Conservation (phyloP, 495 filamentous ascomycete species). For the Xylaria grammica region DNA sequence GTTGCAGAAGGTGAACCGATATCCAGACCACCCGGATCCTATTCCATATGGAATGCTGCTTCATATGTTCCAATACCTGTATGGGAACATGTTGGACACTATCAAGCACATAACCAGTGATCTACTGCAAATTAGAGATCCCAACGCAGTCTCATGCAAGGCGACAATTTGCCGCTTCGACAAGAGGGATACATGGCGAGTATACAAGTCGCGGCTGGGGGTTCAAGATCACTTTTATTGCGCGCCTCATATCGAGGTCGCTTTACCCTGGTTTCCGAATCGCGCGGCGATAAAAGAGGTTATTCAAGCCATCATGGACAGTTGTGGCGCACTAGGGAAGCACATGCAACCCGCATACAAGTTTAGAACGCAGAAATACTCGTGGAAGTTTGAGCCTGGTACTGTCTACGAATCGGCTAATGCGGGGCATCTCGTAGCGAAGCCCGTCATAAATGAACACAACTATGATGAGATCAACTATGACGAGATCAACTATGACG, state of each 20-base stretch:
- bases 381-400: constrained; percentile 21
- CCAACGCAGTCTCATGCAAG: constrained; percentile 11
- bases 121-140: constrained; percentile 2
- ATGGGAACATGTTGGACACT: constrained; percentile 15
- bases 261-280: constrained; percentile 11
- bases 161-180: constrained; percentile 16
- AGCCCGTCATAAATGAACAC: not conserved
- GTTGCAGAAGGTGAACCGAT: constrained; percentile 5
- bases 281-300: constrained; percentile 11
- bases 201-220: constrained; percentile 14
- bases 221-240: constrained; percentile 18
- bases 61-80: constrained; percentile 14
- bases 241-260: constrained; percentile 19
- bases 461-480: not conserved
- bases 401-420: constrained; percentile 13
- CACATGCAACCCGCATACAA: constrained; percentile 22
- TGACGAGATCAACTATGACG: not conserved
- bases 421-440: constrained; percentile 6
- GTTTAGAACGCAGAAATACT: constrained; percentile 4
- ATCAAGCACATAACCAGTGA: constrained; percentile 4
- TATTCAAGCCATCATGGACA: constrained; percentile 9
- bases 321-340: not conserved
- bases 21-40: constrained; percentile 2
- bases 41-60: constrained; percentile 13
- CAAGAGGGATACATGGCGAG: constrained; percentile 12